Base-by-base conservation (phyloP, 441 rosid genomes). In the Isatis lusitanica region DNA sequence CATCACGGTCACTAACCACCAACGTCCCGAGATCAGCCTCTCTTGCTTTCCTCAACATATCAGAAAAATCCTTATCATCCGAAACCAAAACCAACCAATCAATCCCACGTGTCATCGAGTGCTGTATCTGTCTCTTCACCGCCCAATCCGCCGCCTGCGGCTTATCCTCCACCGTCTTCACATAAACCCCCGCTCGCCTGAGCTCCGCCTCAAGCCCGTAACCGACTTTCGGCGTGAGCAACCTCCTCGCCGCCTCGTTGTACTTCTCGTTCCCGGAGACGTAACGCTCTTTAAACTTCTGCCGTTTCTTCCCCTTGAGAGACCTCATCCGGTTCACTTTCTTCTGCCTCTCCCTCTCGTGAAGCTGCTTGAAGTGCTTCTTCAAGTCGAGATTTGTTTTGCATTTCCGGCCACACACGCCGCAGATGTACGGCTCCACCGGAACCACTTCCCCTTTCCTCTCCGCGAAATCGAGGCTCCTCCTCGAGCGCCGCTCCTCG, bases 71-170 rank as follows among this genome's bases (percentile, higher is more conserved):
- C 17, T 86, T 88, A 79, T 94, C 97, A 77, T 90, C 98, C 5
- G 97, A 88, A 1, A 94, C 93, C 81, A 92, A 67, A 40, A 94
- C 74, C 81, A 94, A 69, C 97, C 97, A 90, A 71, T 94, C 97
- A 53, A 92, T 81, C 47, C 97, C 91, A 64, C 93, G 81, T 15
- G 85, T 90, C 98, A 90, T 87, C 0, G 96, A 90, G 80, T 90
- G 95, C 71, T 85, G 87, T 83, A 92, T 90, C 77, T 94, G 97
- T 73, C 87, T 87, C 84, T 92, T 94, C 85, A 94, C 78, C 9
- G 97, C 97, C 98, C 95, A 92, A 79, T 94, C 97, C 26, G 98
- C 97, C 0, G 98, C 98, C 68, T 92, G 98, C 0, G 98, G 97
- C 80, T 92, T 92, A 77, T 92, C 98, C 80, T 85, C 88, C 70